Evolutionary conservation across 2,329 filamentous ascomycete genomes (phyloP).

Genomic region (Lecanicillium sp.): DNA sequence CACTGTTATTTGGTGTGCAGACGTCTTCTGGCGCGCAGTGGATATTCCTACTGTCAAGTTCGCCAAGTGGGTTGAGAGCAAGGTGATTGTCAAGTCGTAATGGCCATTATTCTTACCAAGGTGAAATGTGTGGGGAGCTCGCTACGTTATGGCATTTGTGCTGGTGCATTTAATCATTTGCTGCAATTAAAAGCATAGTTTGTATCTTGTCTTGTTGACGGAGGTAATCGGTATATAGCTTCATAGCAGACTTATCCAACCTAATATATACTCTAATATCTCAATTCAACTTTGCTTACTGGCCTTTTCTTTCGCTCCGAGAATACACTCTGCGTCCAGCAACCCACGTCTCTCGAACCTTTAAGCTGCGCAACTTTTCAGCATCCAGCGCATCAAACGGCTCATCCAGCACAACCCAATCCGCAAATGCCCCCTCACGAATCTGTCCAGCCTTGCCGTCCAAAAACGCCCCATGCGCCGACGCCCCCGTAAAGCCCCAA

Average conservation of each 20-base stretch:
- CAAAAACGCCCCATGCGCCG: slow-evolving; percentile 51
- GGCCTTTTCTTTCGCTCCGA: no score
- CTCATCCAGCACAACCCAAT: slow-evolving; percentile 62
- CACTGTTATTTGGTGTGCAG: slow-evolving; percentile 44
- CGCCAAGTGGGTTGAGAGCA: slow-evolving; percentile 46
- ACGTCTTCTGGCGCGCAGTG: slow-evolving; percentile 48
- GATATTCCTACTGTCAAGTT: slow-evolving; percentile 50
- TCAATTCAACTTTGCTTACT: no score
- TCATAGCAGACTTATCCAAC: no score
- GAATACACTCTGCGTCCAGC: slow-evolving; percentile 45
- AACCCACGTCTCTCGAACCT: slow-evolving; percentile 62
- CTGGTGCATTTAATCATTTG: no score
- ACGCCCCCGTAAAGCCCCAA: slow-evolving; percentile 52
- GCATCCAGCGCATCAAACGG: slow-evolving; percentile 41
- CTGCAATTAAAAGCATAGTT: no score
- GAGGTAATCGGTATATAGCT: no score
- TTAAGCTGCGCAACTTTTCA: slow-evolving; percentile 45
- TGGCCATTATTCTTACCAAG: slow-evolving; percentile 4
- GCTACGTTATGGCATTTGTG: background rate
- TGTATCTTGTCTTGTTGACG: no score
- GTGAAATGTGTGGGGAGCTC: background rate
- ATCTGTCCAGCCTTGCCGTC: slow-evolving; percentile 54
- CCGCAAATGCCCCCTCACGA: slow-evolving; percentile 52
- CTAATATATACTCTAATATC: no score
- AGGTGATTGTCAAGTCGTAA: slow-evolving; percentile 26